Evolutionary conservation across 768 basidiomycete genomes (phyloP), one percentile per base, ranked within the genome.

Genomic region (Auricularia sp.): DNA sequence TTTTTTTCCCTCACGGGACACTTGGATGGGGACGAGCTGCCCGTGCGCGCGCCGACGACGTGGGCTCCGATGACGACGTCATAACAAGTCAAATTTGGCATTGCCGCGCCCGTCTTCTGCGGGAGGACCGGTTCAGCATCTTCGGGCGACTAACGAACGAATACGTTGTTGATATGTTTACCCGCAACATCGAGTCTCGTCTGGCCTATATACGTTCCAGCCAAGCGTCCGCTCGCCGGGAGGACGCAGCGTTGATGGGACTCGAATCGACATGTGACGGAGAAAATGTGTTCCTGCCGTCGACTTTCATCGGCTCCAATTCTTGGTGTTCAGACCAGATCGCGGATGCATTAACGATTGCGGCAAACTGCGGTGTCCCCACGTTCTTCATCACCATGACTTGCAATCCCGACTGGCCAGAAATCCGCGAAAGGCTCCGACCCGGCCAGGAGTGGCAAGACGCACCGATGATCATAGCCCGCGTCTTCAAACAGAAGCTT

Each of bases 91-190:
- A 39, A 13, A 39, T 39, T 13, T 39, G 39, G 39, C 39, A 39
- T 39, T 39, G 39, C 39, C 39, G 39, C 8, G 39, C 39, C 8
- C 7, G 39, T 7, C 39, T 39, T 13, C 13, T 39, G 39, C 39
- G 39, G 8, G 39, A 39, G 39, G 39, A 39, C 39, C 39, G 75
- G 0, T 79, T 79, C 59, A 36, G 34, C 1, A 71, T 75, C 0
- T 79, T 79, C 67, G 75, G 77, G 0, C 69, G 75, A 0, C 65
- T 80, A 0, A 65, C 70, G 0, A 73, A 71, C 64, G 73, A 79
- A 65, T 78, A 78, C 51, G 21, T 76, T 11, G 72, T 76, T 36
- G 77, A 79, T 59, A 79, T 79, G 79, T 78, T 74, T 64, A 73
- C 71, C 0, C 70, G 74, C 1, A 70, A 75, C 33, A 62, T 76